These are phyloP conservation scores for Cajanus cajan DNA, from an alignment of 306 rosid species.

Conservation along the genomic window DNA sequence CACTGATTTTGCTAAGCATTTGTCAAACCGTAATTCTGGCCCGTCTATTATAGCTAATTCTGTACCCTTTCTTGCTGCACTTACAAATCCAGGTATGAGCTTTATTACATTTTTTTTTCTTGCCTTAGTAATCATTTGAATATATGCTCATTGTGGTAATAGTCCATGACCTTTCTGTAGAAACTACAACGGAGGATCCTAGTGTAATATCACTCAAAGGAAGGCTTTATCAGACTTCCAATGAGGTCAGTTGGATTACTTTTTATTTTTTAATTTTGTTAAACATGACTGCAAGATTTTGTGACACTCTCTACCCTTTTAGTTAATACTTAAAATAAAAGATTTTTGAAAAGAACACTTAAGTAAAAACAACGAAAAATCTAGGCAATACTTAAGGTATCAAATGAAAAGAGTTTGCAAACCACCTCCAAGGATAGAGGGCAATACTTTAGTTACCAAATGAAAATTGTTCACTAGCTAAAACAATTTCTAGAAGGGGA, in stretches of 20 bases:
- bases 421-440: too few species aligned
- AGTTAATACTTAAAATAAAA: too few species aligned
- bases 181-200: constrained; percentile 25
- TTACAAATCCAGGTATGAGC: background rate
- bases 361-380: too few species aligned
- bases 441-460: too few species aligned
- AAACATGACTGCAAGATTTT: background rate
- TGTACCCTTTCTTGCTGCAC: background rate
- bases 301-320: too few species aligned
- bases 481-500: too few species aligned
- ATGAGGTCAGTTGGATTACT: constrained; percentile 27
- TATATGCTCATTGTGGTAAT: background rate
- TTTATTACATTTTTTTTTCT: background rate
- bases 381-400: too few species aligned
- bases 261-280: background rate
- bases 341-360: too few species aligned
- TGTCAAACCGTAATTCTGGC: background rate
- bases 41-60: background rate
- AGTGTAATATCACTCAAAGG: background rate
- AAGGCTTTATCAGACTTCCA: background rate
- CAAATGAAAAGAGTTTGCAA: too few species aligned
- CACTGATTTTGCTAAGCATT: background rate
- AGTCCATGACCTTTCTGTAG: constrained; percentile 8
- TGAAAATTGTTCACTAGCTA: too few species aligned
- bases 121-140: background rate